phyloP scores from a whole-genome alignment of 495 filamentous ascomycete genomes.

The Penicillium antarcticum region DNA sequence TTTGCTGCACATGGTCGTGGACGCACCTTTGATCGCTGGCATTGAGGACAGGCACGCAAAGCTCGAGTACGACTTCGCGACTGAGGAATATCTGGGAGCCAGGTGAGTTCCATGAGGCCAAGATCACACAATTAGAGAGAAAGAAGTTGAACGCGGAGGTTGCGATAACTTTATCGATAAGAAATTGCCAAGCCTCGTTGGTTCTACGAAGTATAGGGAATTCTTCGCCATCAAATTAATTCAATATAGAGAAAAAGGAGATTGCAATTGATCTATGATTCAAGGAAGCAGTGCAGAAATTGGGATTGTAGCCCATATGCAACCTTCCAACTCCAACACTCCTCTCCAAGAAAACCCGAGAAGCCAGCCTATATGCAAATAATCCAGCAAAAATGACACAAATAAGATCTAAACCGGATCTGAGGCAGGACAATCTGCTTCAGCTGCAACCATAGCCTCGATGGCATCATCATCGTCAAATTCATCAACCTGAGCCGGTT shows the following conservation, averaged over 20 bases:
- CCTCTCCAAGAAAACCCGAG: too few relatives aligned
- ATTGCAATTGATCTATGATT: too few relatives aligned
- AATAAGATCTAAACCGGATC: not conserved
- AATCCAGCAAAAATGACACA: too few relatives aligned
- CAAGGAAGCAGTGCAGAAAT: too few relatives aligned
- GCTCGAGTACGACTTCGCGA: constrained; percentile 34
- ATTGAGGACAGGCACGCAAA: constrained; percentile 31
- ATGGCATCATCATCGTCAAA: constrained; percentile 42
- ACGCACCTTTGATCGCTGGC: constrained; percentile 36
- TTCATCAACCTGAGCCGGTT: constrained; percentile 23
- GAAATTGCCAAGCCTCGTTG: not conserved
- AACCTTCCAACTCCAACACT: too few relatives aligned
- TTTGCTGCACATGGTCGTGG: not conserved
- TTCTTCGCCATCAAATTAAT: too few relatives aligned
- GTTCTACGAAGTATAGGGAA: too few relatives aligned
- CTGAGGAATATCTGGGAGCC: constrained; percentile 36
- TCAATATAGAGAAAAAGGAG: too few relatives aligned
- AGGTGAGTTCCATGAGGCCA: constrained; percentile 35
- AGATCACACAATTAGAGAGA: not conserved
- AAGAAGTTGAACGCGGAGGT: not conserved
- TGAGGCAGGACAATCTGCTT: constrained; percentile 6
- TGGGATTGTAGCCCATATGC: too few relatives aligned
- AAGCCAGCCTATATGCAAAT: too few relatives aligned
- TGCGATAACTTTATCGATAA: constrained; percentile 18
- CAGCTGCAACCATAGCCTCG: constrained; percentile 36